phyloP scores from a whole-genome alignment of 2,329 filamentous ascomycete genomes.

The Penicillium italicum region DNA sequence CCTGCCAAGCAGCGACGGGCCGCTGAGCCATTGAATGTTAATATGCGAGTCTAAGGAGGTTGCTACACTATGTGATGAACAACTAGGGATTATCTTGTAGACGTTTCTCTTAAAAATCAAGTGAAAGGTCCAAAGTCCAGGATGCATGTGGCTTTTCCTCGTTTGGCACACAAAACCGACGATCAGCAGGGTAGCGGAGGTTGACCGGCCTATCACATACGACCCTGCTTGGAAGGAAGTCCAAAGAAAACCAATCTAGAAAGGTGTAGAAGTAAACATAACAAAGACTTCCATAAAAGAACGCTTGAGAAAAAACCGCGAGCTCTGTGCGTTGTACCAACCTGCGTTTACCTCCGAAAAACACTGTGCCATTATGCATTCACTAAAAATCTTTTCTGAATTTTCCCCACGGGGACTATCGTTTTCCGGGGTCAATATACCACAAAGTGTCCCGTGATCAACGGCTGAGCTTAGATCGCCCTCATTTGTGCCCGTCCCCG shows the following conservation, averaged over 20 bases:
- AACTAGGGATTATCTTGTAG: too few relatives aligned
- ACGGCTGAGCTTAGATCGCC: conserved; percentile 2
- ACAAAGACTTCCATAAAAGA: background rate
- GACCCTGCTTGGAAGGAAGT: background rate
- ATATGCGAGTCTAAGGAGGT: background rate
- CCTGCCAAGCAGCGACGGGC: conserved; percentile 14
- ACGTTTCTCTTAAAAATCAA: background rate
- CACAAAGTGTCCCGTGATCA: conserved; percentile 6
- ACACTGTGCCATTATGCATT: background rate
- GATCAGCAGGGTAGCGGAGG: background rate
- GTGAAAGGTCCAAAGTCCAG: background rate
- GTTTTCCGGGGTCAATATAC: background rate
- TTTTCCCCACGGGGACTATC: background rate
- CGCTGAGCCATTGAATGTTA: conserved; percentile 10
- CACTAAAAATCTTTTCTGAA: background rate
- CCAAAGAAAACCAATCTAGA: background rate
- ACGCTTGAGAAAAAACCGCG: too few relatives aligned
- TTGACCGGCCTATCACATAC: background rate
- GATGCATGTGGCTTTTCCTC: background rate
- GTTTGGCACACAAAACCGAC: background rate
- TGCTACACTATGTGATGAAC: background rate
- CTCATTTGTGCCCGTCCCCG: conserved; percentile 8
- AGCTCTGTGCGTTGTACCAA: background rate
- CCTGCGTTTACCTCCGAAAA: background rate
- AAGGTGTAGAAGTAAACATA: background rate